Percentiles rank a stretch among this genome's conserved stretches.
Evolutionary conservation across 2,329 filamentous ascomycete species (phyloP).

Genomic region (Ascochyta koolunga): DNA sequence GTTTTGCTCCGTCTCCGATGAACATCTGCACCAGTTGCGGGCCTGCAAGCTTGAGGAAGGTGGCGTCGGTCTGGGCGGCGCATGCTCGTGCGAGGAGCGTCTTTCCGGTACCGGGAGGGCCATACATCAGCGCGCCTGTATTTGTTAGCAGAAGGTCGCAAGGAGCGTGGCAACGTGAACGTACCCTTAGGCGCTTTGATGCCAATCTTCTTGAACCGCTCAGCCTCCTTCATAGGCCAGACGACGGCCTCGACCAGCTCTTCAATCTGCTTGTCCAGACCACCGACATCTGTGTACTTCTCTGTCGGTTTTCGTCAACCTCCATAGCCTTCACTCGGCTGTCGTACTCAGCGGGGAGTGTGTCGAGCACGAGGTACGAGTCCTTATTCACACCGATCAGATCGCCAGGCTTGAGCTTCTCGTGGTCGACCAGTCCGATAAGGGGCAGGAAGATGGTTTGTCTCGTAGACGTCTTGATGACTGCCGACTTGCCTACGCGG

Average conservation of each 20-base stretch:
- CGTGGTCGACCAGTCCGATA: conserved; percentile 94
- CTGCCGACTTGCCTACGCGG: conserved; percentile 94
- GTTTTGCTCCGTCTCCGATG: conserved; percentile 96
- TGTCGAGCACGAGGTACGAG: conserved; percentile 96
- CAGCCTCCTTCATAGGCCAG: conserved; percentile 99
- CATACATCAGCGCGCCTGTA: conserved; percentile 92
- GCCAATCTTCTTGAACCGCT: conserved; percentile 98
- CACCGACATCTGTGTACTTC: conserved; percentile 98
- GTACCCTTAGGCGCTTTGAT: conserved; percentile 99
- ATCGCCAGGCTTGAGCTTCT: conserved; percentile 92
- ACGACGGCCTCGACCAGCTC: conserved; percentile 98
- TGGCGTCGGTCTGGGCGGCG: conserved; percentile 96
- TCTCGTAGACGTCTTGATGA: conserved; percentile 98
- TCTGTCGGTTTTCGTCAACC: conserved; percentile 98
- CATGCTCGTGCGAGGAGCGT: conserved; percentile 93
- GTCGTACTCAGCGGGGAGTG: conserved; percentile 95
- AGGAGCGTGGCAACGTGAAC: conserved; percentile 19
- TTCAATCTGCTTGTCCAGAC: conserved; percentile 97
- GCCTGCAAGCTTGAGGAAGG: conserved; percentile 96
- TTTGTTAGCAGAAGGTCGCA: conserved; percentile 12
- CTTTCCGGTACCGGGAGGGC: conserved; percentile 87
- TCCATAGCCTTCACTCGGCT: conserved; percentile 99
- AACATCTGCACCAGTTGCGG: conserved; percentile 99
- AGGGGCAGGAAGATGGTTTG: conserved; percentile 98
- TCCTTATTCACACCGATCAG: conserved; percentile 99